phyloP scores from a whole-genome alignment of 75 land plant genomes.

The Pseudotsuga menziesii region DNA sequence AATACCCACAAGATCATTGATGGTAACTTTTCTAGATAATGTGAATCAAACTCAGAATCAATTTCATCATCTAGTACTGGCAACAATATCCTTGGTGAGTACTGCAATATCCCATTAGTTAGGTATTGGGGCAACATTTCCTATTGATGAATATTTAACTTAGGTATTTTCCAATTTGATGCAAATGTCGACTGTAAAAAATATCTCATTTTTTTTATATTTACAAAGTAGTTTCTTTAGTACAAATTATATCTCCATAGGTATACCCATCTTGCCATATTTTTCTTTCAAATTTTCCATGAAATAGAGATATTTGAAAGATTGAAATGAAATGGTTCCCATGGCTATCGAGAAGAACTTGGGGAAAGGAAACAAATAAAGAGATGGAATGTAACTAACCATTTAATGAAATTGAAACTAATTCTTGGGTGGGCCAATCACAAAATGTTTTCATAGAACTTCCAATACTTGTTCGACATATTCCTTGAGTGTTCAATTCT shows the following conservation, averaged over 20 bases:
- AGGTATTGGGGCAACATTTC: slow-evolving; percentile 7
- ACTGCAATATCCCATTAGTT: slow-evolving; percentile 4
- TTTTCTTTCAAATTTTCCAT: not conserved
- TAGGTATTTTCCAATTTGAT: slow-evolving; percentile 10
- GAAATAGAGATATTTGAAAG: not conserved
- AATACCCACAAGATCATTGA: not conserved
- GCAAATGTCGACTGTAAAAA: not conserved
- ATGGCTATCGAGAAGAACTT: no score
- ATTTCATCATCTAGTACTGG: no score
- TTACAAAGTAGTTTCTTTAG: no score
- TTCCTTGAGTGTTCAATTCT: not conserved
- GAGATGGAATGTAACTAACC: not conserved
- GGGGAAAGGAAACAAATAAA: not conserved
- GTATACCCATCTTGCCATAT: no score
- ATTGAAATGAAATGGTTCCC: no score
- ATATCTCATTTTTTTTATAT: not conserved
- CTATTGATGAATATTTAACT: slow-evolving; percentile 4
- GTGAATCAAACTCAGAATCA: slow-evolving; percentile 6
- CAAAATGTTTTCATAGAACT: not conserved
- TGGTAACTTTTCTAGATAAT: slow-evolving; percentile 2
- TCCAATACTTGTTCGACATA: not conserved
- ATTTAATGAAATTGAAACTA: not conserved
- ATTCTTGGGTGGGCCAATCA: not conserved
- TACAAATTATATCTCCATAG: no score
- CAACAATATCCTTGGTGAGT: not conserved